A percentile compares a stretch with the other conserved stretches of the same genome.
These are phyloP conservation scores for Yamadazyma pseudoaaseri DNA, from an alignment of 1,139 yeast species.

Conservation along the genomic window DNA sequence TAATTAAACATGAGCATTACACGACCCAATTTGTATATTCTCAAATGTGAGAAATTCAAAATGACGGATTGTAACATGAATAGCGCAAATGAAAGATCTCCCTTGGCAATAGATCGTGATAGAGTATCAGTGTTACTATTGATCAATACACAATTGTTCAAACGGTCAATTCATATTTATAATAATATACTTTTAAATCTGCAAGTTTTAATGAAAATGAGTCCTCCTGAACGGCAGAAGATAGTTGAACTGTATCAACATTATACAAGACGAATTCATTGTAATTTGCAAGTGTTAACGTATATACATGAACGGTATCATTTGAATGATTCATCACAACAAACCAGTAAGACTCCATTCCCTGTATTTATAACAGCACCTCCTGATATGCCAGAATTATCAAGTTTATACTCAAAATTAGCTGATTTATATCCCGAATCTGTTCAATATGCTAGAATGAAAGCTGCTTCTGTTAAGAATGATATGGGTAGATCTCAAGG, in stretches of 20 bases:
- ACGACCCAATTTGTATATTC: not conserved
- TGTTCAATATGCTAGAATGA: slow-evolving; percentile 46
- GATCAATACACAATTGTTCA: slow-evolving; percentile 52
- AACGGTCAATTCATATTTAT: slow-evolving; percentile 44
- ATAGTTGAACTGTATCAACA: slow-evolving; percentile 49
- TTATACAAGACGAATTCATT: slow-evolving; percentile 52
- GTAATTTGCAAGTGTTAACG: slow-evolving; percentile 52
- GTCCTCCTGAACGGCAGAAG: slow-evolving; percentile 35
- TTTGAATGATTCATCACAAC: slow-evolving; percentile 24
- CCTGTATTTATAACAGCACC: slow-evolving; percentile 57
- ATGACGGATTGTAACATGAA: not conserved
- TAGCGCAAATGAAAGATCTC: slow-evolving; percentile 8
- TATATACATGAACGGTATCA: slow-evolving; percentile 54
- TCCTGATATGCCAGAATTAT: slow-evolving; percentile 54
- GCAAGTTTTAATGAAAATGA: slow-evolving; percentile 34
- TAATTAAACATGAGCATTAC: not conserved
- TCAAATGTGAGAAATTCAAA: too few species aligned
- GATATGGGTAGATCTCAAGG: slow-evolving; percentile 11
- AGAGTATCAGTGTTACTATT: slow-evolving; percentile 51
- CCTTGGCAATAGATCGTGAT: slow-evolving; percentile 34
- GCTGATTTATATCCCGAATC: slow-evolving; percentile 59
- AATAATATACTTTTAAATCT: slow-evolving; percentile 35
- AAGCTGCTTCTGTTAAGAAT: slow-evolving; percentile 43
- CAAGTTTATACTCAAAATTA: slow-evolving; percentile 43
- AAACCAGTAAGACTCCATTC: slow-evolving; percentile 37